These are phyloP conservation scores for Edaphochlamys debaryana DNA, from an alignment of 139 green algal species.

Conservation along the genomic window DNA sequence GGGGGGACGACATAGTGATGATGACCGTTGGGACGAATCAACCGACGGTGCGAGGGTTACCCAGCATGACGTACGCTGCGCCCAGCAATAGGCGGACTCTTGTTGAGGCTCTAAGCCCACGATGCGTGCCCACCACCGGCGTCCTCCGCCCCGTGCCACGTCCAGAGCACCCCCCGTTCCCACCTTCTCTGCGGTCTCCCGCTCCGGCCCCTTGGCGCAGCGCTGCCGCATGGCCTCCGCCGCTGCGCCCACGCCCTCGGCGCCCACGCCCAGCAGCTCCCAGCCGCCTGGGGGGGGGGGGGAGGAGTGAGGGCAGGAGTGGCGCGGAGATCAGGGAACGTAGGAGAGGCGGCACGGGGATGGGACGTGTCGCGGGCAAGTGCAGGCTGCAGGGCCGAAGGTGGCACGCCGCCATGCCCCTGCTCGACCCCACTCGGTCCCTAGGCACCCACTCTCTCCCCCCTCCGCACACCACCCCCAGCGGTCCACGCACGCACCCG, in stretches of 20 bases:
- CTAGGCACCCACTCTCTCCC: too few relatives aligned
- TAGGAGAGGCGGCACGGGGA: neutral
- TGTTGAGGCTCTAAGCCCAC: neutral
- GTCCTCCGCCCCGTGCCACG: neutral
- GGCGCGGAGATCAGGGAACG: neutral
- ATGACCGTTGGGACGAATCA: too few relatives aligned
- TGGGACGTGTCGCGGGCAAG: too few relatives aligned
- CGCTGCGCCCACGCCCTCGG: constrained; percentile 21
- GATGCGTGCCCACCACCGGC: too few relatives aligned
- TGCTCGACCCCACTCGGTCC: too few relatives aligned
- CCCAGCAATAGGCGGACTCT: neutral
- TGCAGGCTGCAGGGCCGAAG: too few relatives aligned
- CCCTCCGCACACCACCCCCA: too few relatives aligned
- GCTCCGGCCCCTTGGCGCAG: neutral
- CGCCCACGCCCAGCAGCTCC: constrained; percentile 34
- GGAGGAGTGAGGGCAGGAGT: neutral
- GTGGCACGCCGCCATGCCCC: too few relatives aligned
- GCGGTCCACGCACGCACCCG: neutral
- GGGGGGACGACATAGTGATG: neutral
- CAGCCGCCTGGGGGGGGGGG: neutral
- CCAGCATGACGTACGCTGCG: neutral
- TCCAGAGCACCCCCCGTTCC: too few relatives aligned
- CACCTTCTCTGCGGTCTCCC: neutral
- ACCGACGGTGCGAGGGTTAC: neutral
- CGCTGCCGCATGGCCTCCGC: constrained; percentile 26